Conservation (phyloP, 257 asterid genomes). For the Salvia miltiorrhiza region DNA sequence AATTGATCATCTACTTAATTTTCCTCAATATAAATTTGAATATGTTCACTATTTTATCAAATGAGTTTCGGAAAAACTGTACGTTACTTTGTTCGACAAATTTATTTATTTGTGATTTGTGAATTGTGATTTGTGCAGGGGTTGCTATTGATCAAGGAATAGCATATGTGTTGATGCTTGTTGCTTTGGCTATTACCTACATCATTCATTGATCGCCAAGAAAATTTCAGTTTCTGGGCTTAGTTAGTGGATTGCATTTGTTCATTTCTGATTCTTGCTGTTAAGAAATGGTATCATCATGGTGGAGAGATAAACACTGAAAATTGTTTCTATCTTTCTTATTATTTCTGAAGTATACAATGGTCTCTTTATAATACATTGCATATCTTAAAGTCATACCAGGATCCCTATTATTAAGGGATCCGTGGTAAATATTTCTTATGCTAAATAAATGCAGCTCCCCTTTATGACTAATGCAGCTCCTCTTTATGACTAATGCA, state of each 20-base stretch:
- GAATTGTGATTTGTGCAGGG: constrained; percentile 45
- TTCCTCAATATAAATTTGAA: too few species aligned
- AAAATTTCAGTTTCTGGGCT: background rate
- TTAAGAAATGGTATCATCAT: too few species aligned
- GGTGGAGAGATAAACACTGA: too few species aligned
- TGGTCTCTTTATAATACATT: too few species aligned
- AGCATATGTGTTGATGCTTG: constrained; percentile 64
- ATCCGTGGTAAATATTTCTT: too few species aligned
- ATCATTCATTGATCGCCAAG: constrained; percentile 27
- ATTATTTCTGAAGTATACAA: too few species aligned
- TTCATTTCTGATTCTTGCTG: background rate
- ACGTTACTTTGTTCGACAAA: background rate
- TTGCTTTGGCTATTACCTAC: constrained; percentile 74
- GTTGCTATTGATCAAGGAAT: constrained; percentile 72
- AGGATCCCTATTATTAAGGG: too few species aligned
- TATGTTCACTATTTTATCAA: background rate
- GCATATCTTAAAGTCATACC: too few species aligned
- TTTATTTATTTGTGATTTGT: background rate
- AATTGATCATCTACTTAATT: background rate
- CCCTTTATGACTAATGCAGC: too few species aligned
- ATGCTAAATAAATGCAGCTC: too few species aligned
- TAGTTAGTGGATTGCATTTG: constrained; percentile 4
- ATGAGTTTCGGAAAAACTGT: background rate
- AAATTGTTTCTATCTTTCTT: too few species aligned
- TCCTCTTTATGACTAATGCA: too few species aligned